Evolutionary conservation across 257 asterid species (phyloP).

Genomic region (Solanum chmielewskii): DNA sequence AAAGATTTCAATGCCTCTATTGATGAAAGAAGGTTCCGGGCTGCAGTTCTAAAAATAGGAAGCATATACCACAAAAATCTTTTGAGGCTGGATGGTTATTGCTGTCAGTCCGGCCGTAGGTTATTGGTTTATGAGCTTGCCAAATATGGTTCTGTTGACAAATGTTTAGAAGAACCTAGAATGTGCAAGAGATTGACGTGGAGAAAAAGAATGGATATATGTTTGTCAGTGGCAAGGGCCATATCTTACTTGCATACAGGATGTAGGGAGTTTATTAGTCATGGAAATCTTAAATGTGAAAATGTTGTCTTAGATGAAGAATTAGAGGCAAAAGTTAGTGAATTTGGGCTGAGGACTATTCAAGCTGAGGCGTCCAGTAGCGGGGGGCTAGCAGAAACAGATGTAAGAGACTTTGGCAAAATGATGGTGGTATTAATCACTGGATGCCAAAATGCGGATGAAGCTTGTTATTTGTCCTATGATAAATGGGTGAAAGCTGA

Average conservation of each 20-base stretch:
- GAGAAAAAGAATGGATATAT: constrained; percentile 21
- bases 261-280: constrained; percentile 29
- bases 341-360: constrained; percentile 13
- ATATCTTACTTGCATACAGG: constrained; percentile 28
- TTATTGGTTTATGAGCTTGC: constrained; percentile 26
- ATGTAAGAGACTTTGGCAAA: constrained; percentile 25
- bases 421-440: constrained; percentile 15
- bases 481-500: constrained; percentile 12
- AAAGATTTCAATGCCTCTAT: constrained; percentile 8
- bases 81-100: constrained; percentile 24
- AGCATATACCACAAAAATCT: constrained; percentile 31
- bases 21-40: constrained; percentile 23
- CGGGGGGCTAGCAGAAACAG: constrained; percentile 13
- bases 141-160: constrained; percentile 15
- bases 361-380: constrained; percentile 3
- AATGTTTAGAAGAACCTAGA: constrained; percentile 22
- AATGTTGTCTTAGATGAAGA: constrained; percentile 29
- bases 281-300: constrained; percentile 34
- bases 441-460: constrained; percentile 16
- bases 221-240: constrained; percentile 26
- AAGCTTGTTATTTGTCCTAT: constrained; percentile 17
- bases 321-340: constrained; percentile 30
- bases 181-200: constrained; percentile 32
- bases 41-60: constrained; percentile 17
- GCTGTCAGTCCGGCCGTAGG: constrained; percentile 14